Percentiles rank a stretch among this genome's conserved stretches.
Conservation (phyloP, 331 rosid species). For the Stylosanthes scabra region DNA sequence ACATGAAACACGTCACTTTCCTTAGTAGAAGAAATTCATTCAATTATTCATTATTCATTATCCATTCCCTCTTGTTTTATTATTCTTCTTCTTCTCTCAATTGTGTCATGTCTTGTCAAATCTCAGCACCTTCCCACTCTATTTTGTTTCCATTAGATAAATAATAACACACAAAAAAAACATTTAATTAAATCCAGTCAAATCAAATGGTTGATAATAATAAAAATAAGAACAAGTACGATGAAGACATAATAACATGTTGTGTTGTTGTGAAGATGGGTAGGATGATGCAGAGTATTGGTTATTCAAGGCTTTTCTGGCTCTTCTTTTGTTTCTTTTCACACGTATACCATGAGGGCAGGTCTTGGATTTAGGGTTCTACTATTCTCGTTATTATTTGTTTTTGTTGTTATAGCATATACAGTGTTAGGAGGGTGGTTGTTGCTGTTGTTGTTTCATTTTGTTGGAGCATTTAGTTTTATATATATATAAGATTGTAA, state of each 20-base stretch:
- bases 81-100: slow-evolving; percentile 23
- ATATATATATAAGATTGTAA: not conserved
- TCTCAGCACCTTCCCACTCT: slow-evolving; percentile 36
- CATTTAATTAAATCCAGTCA: not conserved
- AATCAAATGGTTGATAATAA: slow-evolving; percentile 51
- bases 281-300: slow-evolving; percentile 66
- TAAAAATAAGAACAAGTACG: slow-evolving; percentile 29
- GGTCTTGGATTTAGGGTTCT: slow-evolving; percentile 60
- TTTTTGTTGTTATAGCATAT: too few relatives aligned
- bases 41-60: not conserved
- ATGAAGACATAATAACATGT: slow-evolving; percentile 42
- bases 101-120: slow-evolving; percentile 40
- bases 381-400: not conserved
- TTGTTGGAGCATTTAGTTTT: not conserved
- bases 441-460: not conserved
- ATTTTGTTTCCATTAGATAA: not conserved
- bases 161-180: not conserved
- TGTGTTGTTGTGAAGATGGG: slow-evolving; percentile 54
- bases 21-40: not conserved
- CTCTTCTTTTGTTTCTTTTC: slow-evolving; percentile 66
- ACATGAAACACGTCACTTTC: slow-evolving; percentile 31
- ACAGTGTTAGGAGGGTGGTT: too few relatives aligned
- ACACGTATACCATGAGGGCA: slow-evolving; percentile 68
- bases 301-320: slow-evolving; percentile 69
- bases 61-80: slow-evolving; percentile 14